Conservation (phyloP, 306 rosid species). For the Prunus kanzakura region DNA sequence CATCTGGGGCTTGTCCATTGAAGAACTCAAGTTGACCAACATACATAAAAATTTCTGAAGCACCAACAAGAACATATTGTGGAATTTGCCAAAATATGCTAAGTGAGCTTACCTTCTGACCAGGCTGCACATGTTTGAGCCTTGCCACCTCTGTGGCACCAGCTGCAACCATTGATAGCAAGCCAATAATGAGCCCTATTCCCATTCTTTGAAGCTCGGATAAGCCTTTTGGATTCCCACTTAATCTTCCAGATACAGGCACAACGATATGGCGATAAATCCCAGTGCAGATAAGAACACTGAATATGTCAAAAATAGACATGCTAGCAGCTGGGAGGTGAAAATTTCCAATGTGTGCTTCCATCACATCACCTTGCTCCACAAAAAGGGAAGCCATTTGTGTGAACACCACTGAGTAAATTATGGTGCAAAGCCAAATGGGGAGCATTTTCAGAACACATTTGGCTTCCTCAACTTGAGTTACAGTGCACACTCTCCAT, state of each 20-base stretch:
- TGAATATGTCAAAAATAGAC: slow-evolving; percentile 62
- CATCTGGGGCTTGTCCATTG: slow-evolving; percentile 73
- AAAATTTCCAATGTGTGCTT: slow-evolving; percentile 36
- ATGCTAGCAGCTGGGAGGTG: slow-evolving; percentile 74
- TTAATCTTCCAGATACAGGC: slow-evolving; percentile 46
- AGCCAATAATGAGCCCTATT: slow-evolving; percentile 57
- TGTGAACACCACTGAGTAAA: slow-evolving; percentile 73
- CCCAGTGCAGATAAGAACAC: slow-evolving; percentile 54
- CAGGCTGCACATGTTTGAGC: slow-evolving; percentile 36
- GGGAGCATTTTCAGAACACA: slow-evolving; percentile 68
- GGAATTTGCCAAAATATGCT: slow-evolving; percentile 78
- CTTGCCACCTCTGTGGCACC: slow-evolving; percentile 54
- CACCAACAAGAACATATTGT: slow-evolving; percentile 62
- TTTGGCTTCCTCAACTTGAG: slow-evolving; percentile 81
- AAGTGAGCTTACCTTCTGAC: slow-evolving; percentile 43
- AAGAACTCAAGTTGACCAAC: slow-evolving; percentile 76
- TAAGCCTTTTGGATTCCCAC: slow-evolving; percentile 39
- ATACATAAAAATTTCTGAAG: slow-evolving; percentile 74
- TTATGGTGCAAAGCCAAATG: slow-evolving; percentile 73
- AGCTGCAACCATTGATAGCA: slow-evolving; percentile 62
- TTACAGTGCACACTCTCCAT: slow-evolving; percentile 64
- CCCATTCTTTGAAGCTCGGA: slow-evolving; percentile 76
- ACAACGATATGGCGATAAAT: slow-evolving; percentile 45
- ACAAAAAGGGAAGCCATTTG: slow-evolving; percentile 83
- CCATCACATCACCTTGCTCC: slow-evolving; percentile 76